Conservation (phyloP, 2,329 filamentous ascomycete genomes). For the Aspergillus pseudotamarii region DNA sequence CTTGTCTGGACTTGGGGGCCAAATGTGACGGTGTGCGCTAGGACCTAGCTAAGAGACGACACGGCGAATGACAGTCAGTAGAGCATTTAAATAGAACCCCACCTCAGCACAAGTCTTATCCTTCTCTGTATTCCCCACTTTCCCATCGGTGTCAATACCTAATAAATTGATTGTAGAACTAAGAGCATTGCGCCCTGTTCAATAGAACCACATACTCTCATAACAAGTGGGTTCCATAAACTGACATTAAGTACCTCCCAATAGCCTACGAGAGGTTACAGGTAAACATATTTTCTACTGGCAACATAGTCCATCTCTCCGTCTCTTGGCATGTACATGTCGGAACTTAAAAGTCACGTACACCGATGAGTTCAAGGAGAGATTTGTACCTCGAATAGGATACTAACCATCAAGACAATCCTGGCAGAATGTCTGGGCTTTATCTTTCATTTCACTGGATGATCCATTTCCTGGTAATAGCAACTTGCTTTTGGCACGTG, state of each 20-base stretch:
- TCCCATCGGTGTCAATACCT: neutral
- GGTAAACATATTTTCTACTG: no score
- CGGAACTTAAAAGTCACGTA: neutral
- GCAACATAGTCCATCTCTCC: no score
- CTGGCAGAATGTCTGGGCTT: neutral
- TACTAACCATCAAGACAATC: neutral
- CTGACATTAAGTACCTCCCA: no score
- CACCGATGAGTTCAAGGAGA: neutral
- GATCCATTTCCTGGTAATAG: no score
- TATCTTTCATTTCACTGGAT: neutral
- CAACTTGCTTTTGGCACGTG: neutral
- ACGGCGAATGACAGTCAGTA: neutral
- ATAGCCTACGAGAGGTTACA: no score
- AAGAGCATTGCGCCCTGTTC: neutral
- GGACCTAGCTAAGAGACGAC: neutral
- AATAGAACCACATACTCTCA: neutral
- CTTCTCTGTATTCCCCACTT: neutral
- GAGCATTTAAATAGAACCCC: neutral
- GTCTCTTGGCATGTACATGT: neutral
- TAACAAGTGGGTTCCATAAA: no score
- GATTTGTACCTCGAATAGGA: neutral
- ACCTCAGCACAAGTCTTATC: neutral
- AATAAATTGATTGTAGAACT: neutral
- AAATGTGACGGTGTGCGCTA: neutral
- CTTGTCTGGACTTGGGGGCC: neutral